Evolutionary conservation across 768 basidiomycete species (phyloP), one percentile per base, ranked within the genome.

Genomic region (Amanita pallidorosea): DNA sequence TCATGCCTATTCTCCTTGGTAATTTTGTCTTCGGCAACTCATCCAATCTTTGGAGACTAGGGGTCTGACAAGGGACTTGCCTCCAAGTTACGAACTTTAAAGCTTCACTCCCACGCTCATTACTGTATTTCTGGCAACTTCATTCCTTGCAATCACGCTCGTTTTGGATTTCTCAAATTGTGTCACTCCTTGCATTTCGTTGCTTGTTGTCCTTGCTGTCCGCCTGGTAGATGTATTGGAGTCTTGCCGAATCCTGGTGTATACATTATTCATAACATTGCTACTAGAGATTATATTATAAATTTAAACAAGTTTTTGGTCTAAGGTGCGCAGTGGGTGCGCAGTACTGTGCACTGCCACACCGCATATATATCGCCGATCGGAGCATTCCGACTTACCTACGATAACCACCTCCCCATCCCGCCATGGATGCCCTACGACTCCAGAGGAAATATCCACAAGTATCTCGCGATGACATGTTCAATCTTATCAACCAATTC

Each of bases 371-470:
- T 42, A 31, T 49, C 27, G 27, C 38, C 48, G 48, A 40, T 38
- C 27, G 48, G 48, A 13, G 38, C 36, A 8, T 29, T 40, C 37
- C 29, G 40, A 33, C 20, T 33, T 18, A 2, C 11, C 6, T 29
- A 40, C 15, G 22, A 29, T 29, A 7, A 29, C 9, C 29, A 29
- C 27, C 17, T 37, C 0, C 18, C 22, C 37, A 41, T 43, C 40
- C 49, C 49, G 13, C 18, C 38, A 89, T 91, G 88, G 83, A 90
- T 65, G 83, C 86, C 44, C 70, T 96, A 55, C 83, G 84, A 67
- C 74, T 96, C 12, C 86, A 90, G 63, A 90, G 85, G 72, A 95
- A 94, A 67, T 92, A 85, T 62, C 91, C 94, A 13, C 85, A 94
- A 59, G 83, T 96, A 57, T 74, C 88, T 37, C 81, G 83, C 61